Evolutionary conservation across 768 basidiomycete genomes (phyloP).

Genomic region (Rhodosporidiobolus odoratus): DNA sequence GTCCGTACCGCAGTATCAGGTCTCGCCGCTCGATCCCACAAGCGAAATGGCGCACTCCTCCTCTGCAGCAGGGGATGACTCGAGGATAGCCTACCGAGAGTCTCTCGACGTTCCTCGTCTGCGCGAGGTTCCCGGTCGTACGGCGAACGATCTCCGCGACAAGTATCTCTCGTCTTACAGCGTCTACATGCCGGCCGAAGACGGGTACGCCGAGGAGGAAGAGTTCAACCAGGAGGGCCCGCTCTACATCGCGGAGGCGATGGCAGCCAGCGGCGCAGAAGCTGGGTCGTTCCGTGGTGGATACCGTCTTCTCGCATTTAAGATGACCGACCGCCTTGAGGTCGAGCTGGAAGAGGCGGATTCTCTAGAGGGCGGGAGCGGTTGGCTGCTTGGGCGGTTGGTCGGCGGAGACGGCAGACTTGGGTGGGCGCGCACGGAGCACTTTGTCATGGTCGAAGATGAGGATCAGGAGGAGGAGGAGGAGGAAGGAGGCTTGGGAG

Average conservation of each 20-base stretch:
- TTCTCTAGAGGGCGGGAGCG: constrained; percentile 29
- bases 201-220: constrained; percentile 3
- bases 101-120: neutral
- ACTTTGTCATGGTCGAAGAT: constrained; percentile 26
- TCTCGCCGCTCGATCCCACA: too few species aligned
- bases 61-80: neutral
- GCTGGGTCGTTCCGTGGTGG: constrained; percentile 13
- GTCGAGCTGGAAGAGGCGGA: constrained; percentile 37
- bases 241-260: constrained; percentile 35
- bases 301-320: constrained; percentile 23
- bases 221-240: constrained; percentile 17
- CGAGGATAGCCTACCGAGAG: neutral
- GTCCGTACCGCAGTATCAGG: neutral
- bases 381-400: constrained; percentile 32
- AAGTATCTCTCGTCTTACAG: constrained; percentile 15
- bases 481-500: neutral
- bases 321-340: constrained; percentile 11
- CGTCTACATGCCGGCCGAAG: constrained; percentile 19
- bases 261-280: constrained; percentile 3
- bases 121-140: neutral
- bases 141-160: neutral
- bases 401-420: neutral
- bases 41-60: neutral
- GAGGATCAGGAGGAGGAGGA: neutral
- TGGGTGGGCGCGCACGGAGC: constrained; percentile 32